These are phyloP conservation scores for Chernovozyma aurita DNA, from an alignment of 1,139 yeast genomes.

Conservation along the genomic window DNA sequence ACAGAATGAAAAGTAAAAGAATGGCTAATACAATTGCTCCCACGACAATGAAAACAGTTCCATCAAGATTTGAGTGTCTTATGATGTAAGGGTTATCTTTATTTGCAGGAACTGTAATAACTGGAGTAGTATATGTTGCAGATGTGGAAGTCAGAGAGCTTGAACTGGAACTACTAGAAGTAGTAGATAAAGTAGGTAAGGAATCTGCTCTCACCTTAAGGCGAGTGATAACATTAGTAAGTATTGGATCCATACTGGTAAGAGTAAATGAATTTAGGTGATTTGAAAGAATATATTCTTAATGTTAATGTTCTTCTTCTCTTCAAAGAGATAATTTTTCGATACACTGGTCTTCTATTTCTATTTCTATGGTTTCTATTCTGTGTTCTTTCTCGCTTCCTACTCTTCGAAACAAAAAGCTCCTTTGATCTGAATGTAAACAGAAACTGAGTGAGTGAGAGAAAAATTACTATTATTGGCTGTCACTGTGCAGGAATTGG, in stretches of 20 bases:
- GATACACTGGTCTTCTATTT: no score
- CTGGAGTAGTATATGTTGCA: constrained; percentile 43
- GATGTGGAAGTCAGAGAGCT: constrained; percentile 5
- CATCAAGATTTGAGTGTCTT: constrained; percentile 50
- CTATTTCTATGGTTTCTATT: no score
- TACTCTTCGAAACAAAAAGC: no score
- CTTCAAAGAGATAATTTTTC: no score
- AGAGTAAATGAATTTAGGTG: no score
- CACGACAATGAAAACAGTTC: constrained; percentile 77
- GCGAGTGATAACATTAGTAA: background rate
- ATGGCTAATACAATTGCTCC: constrained; percentile 65
- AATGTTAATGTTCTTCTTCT: no score
- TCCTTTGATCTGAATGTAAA: constrained; percentile 1
- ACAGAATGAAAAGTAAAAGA: constrained; percentile 39
- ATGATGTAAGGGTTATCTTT: constrained; percentile 59
- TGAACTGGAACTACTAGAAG: constrained; percentile 1
- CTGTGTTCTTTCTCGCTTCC: no score
- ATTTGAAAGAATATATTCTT: no score
- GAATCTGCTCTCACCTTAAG: no score
- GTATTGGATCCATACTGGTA: background rate
- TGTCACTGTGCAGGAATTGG: no score
- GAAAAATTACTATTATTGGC: no score
- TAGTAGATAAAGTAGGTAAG: constrained; percentile 4
- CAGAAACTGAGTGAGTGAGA: no score
- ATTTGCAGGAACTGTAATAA: constrained; percentile 60